A percentile compares a stretch with the other conserved stretches of the same genome.
Conservation (phyloP, 108 stramenopile species). For the Mayamaea pseudoterrestris region DNA sequence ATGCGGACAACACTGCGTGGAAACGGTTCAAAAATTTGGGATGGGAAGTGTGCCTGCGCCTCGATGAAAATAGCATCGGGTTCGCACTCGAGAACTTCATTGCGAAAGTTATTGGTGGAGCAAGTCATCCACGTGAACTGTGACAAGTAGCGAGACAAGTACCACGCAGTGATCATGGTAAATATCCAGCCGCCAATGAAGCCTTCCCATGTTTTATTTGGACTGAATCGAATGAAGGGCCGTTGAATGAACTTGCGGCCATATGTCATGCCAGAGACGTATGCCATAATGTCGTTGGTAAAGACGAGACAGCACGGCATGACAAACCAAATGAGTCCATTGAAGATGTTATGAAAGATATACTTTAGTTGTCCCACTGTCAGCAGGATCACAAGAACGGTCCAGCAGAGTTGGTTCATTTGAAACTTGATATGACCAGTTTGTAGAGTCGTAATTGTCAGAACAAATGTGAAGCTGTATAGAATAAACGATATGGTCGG, state of each 20-base stretch:
- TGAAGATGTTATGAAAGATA: conserved; percentile 94
- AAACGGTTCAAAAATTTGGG: conserved; percentile 71
- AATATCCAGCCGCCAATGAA: conserved; percentile 87
- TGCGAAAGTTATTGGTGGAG: conserved; percentile 66
- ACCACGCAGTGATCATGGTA: conserved; percentile 86
- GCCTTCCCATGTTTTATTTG: conserved; percentile 98
- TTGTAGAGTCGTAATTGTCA: conserved; percentile 90
- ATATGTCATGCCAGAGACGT: conserved; percentile 82
- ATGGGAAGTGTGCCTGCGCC: conserved; percentile 44
- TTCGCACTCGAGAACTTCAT: conserved; percentile 66
- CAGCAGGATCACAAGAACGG: conserved; percentile 84
- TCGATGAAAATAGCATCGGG: conserved; percentile 59
- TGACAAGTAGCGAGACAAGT: conserved; percentile 68
- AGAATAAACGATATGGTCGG: conserved; percentile 52
- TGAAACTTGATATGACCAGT: conserved; percentile 88
- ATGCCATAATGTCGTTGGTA: conserved; percentile 95
- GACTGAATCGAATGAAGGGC: conserved; percentile 80
- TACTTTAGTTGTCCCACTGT: conserved; percentile 90
- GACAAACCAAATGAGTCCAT: conserved; percentile 97
- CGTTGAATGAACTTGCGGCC: conserved; percentile 87
- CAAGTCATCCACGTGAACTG: conserved; percentile 84
- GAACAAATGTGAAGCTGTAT: conserved; percentile 81
- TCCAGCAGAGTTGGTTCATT: conserved; percentile 94
- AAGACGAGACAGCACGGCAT: conserved; percentile 89
- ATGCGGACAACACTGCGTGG: conserved; percentile 43